Conservation (phyloP, 441 rosid genomes). For the Euphorbia corollata region DNA sequence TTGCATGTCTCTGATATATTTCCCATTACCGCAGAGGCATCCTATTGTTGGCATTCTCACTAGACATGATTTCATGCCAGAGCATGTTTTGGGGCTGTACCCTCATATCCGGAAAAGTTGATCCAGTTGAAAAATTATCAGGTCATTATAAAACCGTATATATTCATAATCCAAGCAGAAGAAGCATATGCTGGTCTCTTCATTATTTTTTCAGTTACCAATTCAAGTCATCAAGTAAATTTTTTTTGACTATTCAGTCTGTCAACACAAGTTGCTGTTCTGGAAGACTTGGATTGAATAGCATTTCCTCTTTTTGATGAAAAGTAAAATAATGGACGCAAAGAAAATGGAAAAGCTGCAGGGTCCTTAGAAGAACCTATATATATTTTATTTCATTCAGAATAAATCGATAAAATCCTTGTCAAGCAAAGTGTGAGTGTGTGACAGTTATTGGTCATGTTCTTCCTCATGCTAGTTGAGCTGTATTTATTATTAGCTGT, state of each 20-base stretch:
- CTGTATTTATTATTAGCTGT: background rate
- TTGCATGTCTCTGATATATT: background rate
- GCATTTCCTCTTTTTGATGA: background rate
- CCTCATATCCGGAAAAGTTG: conserved; percentile 31
- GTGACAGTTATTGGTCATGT: background rate
- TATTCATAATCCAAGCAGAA: background rate
- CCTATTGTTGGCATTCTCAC: conserved; percentile 82
- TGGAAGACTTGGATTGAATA: background rate
- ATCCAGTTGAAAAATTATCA: background rate
- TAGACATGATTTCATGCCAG: conserved; percentile 81
- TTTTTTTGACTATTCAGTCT: background rate
- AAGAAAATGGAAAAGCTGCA: background rate
- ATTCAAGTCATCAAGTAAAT: background rate
- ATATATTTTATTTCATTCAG: background rate
- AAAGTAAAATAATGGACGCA: too few relatives aligned
- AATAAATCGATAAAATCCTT: background rate
- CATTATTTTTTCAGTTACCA: background rate
- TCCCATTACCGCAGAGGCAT: conserved; percentile 40
- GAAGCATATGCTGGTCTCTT: background rate
- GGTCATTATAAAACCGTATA: background rate
- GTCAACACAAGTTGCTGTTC: background rate
- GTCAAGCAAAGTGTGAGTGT: background rate
- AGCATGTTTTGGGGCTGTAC: conserved; percentile 64
- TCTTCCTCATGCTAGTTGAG: background rate
- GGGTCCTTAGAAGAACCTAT: background rate